phyloP scores from a whole-genome alignment of 768 basidiomycete species.

The Cyathus striatus region DNA sequence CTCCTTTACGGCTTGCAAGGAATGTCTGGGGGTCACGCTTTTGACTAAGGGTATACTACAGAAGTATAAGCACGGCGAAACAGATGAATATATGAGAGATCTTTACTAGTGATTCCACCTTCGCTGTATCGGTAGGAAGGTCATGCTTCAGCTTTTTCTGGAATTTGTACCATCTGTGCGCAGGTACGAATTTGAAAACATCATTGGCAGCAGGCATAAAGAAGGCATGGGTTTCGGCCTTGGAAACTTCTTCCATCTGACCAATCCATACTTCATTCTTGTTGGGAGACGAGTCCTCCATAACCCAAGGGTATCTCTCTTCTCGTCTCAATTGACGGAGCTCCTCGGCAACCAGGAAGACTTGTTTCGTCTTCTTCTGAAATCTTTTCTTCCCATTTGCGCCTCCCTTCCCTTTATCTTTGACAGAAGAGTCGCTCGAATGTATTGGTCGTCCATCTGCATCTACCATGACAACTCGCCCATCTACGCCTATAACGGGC shows the following conservation, averaged over 20 bases:
- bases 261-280: constrained; percentile 76
- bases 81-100: constrained; percentile 11
- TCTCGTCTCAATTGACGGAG: constrained; percentile 75
- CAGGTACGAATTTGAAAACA: constrained; percentile 83
- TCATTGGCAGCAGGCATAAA: constrained; percentile 82
- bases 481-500: constrained; percentile 73
- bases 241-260: constrained; percentile 72
- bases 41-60: constrained; percentile 51
- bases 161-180: constrained; percentile 90
- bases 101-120: constrained; percentile 59
- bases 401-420: constrained; percentile 40
- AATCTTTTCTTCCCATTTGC: constrained; percentile 62
- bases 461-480: constrained; percentile 78
- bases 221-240: constrained; percentile 69
- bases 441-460: constrained; percentile 71
- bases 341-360: constrained; percentile 77
- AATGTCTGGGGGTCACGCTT: constrained; percentile 75
- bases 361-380: constrained; percentile 80
- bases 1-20: constrained; percentile 57
- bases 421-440: constrained; percentile 14
- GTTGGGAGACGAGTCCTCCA: constrained; percentile 66
- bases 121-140: constrained; percentile 59
- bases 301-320: constrained; percentile 89
- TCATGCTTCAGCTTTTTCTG: constrained; percentile 79
- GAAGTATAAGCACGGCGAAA: constrained; percentile 11